Evolutionary conservation across 1,139 yeast species (phyloP), one percentile per base, ranked within the genome.

Genomic region (Blastobotrys buckinghamii): DNA sequence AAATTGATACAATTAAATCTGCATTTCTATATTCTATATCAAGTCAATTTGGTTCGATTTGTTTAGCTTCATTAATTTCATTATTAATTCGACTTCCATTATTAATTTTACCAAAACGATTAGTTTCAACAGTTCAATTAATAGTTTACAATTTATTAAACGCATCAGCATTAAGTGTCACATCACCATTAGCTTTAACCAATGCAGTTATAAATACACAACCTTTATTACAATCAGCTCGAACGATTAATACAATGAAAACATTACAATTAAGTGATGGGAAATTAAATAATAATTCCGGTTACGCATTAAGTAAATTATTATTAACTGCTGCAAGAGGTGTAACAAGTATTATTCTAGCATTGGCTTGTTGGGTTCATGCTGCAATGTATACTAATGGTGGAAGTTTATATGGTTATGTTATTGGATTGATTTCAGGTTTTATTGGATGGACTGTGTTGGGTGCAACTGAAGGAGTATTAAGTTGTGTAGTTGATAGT

Each of bases 401-500:
- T 33, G 65, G 67, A 20, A 61, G 70, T 37, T 58, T 67, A 8
- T 71, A 70, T 47, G 74, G 72, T 9, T 71, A 70, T 49, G 54
- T 67, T 12, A 66, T 71, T 6, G 75, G 73, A 1, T 53, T 71
- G 15, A 55, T 70, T 13, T 71, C 71, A 1, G 69, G 69, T 16
- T 64, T 66, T 43, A 63, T 70, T 17, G 75, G 74, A 12, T 71
- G 74, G 74, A 66, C 70, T 32, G 66, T 70, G 9, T 63, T 70
- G 24, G 75, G 75, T 1, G 70, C 73, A 12, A 67, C 73, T 10
- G 75, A 72, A 51, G 72, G 73, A 6, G 65, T 68, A 8, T 58
- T 71, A 43, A 61, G 70, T 50, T 68, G 65, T 64, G 61, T 69
- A 43, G 67, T 70, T 42, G 75, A 71, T 48, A 63, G 72, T 1